Conservation (phyloP, 345 rosid genomes). For the Geranium rotundifolium region DNA sequence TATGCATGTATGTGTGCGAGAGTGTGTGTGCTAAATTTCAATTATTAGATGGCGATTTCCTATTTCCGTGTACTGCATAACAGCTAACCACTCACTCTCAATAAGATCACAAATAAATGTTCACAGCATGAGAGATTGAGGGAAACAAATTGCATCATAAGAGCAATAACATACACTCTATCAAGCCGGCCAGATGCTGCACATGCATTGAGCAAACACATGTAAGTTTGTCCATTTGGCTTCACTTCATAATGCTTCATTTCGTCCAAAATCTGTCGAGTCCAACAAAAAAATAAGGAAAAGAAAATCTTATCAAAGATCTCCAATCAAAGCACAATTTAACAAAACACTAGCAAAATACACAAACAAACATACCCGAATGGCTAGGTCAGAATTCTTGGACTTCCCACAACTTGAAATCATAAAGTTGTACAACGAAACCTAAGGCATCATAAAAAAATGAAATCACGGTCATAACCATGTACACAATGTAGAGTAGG, state of each 20-base stretch:
- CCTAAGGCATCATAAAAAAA: constrained; percentile 29
- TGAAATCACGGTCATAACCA: constrained; percentile 1
- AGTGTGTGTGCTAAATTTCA: no score
- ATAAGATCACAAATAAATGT: no score
- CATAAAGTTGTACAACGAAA: constrained; percentile 65
- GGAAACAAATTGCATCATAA: constrained; percentile 5
- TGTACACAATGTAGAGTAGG: neutral
- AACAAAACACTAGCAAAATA: neutral
- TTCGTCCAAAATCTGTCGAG: constrained; percentile 64
- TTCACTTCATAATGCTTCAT: constrained; percentile 85
- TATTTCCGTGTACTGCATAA: neutral
- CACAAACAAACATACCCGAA: constrained; percentile 34
- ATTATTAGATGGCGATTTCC: neutral
- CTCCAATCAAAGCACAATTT: neutral
- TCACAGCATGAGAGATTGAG: neutral
- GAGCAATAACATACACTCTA: constrained; percentile 61
- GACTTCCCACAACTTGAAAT: constrained; percentile 85
- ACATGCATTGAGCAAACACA: constrained; percentile 76
- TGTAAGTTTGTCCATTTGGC: constrained; percentile 84
- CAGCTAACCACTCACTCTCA: neutral
- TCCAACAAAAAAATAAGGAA: neutral
- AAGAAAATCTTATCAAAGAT: constrained; percentile 1
- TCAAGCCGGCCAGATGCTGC: constrained; percentile 82
- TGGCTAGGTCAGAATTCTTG: constrained; percentile 61
- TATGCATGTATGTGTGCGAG: no score